phyloP scores from a whole-genome alignment of 768 basidiomycete genomes.

The Mycena belliarum region DNA sequence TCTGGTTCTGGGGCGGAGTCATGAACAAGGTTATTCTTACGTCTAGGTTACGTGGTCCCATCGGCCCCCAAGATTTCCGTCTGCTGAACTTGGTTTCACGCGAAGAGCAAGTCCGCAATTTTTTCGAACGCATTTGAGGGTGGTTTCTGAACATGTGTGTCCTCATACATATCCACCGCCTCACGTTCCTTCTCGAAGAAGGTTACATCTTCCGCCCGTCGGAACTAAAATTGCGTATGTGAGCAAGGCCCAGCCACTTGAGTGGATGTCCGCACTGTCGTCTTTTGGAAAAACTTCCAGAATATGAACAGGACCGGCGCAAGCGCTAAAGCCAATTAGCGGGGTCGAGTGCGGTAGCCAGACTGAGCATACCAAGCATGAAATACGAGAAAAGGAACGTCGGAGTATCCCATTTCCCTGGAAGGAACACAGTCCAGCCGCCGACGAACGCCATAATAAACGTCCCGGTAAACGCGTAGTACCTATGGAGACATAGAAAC shows the following conservation, averaged over 20 bases:
- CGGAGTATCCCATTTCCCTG: constrained; percentile 48
- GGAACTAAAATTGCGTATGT: constrained; percentile 40
- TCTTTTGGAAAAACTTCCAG: constrained; percentile 47
- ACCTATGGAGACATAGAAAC: constrained; percentile 25
- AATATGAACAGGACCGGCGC: constrained; percentile 43
- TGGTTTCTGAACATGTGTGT: constrained; percentile 18
- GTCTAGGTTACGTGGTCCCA: no score
- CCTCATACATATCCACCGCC: constrained; percentile 46
- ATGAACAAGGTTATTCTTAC: no score
- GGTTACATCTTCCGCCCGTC: constrained; percentile 35
- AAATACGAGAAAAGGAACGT: constrained; percentile 52
- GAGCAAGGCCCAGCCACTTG: no score
- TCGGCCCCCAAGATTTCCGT: no score
- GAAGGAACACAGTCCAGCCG: constrained; percentile 54
- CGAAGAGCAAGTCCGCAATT: constrained; percentile 5
- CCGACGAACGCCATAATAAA: constrained; percentile 48
- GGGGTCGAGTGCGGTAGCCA: no score
- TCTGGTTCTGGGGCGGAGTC: neutral
- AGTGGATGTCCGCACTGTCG: constrained; percentile 44
- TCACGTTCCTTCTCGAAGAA: constrained; percentile 49
- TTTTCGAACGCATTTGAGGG: constrained; percentile 1
- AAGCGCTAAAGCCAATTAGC: constrained; percentile 16
- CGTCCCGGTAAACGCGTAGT: constrained; percentile 46
- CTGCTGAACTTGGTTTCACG: no score
- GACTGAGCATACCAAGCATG: constrained; percentile 37